Percentiles rank a stretch among this genome's conserved stretches.
Conservation (phyloP, 169 alveolate species). For the Plasmodium berghei region DNA sequence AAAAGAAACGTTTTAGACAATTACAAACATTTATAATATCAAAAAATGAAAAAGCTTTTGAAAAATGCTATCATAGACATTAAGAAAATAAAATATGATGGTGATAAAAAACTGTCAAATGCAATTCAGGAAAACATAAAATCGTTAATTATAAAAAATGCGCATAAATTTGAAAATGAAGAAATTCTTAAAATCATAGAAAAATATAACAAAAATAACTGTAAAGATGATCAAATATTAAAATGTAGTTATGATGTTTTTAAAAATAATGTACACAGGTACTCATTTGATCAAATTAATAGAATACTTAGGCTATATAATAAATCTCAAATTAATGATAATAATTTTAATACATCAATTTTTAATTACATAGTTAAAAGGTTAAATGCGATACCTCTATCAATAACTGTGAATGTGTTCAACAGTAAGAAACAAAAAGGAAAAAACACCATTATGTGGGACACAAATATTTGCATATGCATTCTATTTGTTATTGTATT, state of each 20-base stretch:
- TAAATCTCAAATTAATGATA: constrained; percentile 57
- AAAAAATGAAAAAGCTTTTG: constrained; percentile 65
- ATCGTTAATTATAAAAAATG: constrained; percentile 67
- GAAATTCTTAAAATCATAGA: constrained; percentile 71
- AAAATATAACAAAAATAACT: constrained; percentile 58
- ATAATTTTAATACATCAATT: constrained; percentile 49
- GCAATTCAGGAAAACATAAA: constrained; percentile 44
- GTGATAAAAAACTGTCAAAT: constrained; percentile 1
- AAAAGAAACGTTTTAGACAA: constrained; percentile 1
- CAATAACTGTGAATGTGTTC: constrained; percentile 42
- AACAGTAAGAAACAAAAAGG: constrained; percentile 48
- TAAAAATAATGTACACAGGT: constrained; percentile 65
- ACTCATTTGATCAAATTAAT: constrained; percentile 76
- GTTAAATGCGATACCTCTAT: constrained; percentile 46
- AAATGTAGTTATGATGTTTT: constrained; percentile 69
- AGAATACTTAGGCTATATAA: constrained; percentile 36
- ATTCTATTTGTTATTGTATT: not conserved
- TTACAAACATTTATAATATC: too few relatives aligned
- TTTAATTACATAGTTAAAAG: constrained; percentile 71
- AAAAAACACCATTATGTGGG: not conserved
- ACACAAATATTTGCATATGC: constrained; percentile 3
- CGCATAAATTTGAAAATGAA: constrained; percentile 72
- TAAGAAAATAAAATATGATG: constrained; percentile 26
- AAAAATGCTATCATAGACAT: constrained; percentile 60
- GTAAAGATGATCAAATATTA: constrained; percentile 51